Conservation (phyloP, 2,329 filamentous ascomycete genomes). For the Neofusicoccum umdonicola region DNA sequence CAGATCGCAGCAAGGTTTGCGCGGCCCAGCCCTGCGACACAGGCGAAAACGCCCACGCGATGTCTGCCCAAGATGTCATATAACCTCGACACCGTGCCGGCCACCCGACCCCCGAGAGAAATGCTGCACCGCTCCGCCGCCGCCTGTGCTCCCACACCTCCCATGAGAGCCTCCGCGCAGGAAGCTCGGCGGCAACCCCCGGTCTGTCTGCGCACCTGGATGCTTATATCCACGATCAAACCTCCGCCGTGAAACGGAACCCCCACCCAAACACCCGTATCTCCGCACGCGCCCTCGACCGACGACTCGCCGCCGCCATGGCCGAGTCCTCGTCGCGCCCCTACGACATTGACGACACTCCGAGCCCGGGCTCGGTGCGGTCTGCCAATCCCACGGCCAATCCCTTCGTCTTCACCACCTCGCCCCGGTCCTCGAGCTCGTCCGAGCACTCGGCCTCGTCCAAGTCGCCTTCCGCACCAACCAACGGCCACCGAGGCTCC, state of each 20-base stretch:
- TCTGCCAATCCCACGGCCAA: neutral
- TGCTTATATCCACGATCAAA: neutral
- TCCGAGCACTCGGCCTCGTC: neutral
- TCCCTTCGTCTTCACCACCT: neutral
- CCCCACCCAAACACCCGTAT: neutral
- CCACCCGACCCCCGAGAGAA: neutral
- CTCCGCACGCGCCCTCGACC: neutral
- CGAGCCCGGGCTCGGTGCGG: neutral
- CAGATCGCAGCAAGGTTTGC: neutral
- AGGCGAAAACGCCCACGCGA: conserved; percentile 1
- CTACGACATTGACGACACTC: neutral
- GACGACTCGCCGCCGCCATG: neutral
- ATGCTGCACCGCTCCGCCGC: neutral
- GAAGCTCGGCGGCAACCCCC: neutral
- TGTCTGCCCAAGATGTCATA: neutral
- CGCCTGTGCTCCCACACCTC: neutral
- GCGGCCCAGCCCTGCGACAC: neutral
- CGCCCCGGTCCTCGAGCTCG: neutral
- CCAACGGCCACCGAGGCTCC: neutral
- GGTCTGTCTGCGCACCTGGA: neutral
- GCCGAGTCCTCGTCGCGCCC: neutral
- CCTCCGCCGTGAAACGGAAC: neutral
- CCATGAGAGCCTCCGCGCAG: neutral
- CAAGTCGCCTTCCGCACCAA: neutral
- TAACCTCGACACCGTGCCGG: neutral